Conservation (phyloP, 306 rosid genomes). For the Acacia melanoxylon region DNA sequence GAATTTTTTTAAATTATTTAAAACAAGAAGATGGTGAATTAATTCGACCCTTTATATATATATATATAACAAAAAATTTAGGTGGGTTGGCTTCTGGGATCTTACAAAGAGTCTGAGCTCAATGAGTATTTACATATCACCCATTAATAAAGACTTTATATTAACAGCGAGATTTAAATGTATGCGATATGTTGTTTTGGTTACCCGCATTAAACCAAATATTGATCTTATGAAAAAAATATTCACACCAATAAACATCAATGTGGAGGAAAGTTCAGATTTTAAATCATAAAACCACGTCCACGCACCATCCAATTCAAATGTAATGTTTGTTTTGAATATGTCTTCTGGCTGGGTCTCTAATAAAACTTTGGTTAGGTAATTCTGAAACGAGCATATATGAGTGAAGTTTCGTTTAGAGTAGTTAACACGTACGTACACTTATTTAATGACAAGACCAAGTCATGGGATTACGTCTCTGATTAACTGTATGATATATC, state of each 20-base stretch:
- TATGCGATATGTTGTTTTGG: too few relatives aligned
- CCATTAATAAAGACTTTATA: rapidly evolving
- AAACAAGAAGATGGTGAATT: neutral
- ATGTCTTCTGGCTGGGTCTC: neutral
- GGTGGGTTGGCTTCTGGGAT: too few relatives aligned
- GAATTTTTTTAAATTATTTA: neutral
- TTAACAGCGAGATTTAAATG: too few relatives aligned
- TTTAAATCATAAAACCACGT: neutral
- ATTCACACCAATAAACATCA: too few relatives aligned
- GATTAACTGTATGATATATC: neutral
- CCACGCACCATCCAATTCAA: neutral
- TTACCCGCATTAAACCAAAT: too few relatives aligned
- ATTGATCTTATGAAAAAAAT: too few relatives aligned
- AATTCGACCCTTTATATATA: too few relatives aligned
- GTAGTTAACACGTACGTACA: neutral
- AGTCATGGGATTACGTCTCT: neutral
- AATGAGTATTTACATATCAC: too few relatives aligned
- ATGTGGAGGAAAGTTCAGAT: neutral
- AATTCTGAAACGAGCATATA: neutral
- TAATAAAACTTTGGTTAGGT: neutral
- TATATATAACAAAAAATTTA: too few relatives aligned
- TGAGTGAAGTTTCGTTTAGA: neutral
- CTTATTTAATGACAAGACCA: neutral
- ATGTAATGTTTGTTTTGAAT: neutral
- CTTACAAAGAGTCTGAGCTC: rapidly evolving